A percentile compares a stretch with the other conserved stretches of the same genome.
These are phyloP conservation scores for Pythium phragmitis DNA, from an alignment of 352 stramenopile species.

Conservation along the genomic window DNA sequence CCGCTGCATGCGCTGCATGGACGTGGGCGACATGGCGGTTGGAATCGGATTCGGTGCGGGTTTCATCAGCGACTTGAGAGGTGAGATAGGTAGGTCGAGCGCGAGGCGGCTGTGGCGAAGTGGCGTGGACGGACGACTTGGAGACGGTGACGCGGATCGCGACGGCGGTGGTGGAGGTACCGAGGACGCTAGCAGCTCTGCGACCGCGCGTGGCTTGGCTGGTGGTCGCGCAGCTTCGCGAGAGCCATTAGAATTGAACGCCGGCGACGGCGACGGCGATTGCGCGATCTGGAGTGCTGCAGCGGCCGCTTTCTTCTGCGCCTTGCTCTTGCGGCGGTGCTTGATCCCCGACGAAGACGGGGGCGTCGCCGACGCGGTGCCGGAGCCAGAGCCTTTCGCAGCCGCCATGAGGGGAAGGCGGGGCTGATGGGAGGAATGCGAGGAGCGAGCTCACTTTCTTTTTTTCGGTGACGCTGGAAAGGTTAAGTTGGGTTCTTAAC, in stretches of 20 bases:
- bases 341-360: conserved; percentile 8
- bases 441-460: not conserved
- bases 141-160: not conserved
- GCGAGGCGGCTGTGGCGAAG: conserved; percentile 22
- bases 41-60: not conserved
- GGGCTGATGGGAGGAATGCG: not conserved
- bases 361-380: not conserved
- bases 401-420: not conserved
- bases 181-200: not conserved
- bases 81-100: conserved; percentile 24
- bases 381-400: not conserved
- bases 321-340: conserved; percentile 26
- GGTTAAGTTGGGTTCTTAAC: not conserved
- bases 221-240: not conserved
- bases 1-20: conserved; percentile 39
- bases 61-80: conserved; percentile 13
- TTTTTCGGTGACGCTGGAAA: not conserved
- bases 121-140: conserved; percentile 15
- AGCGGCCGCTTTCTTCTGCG: conserved; percentile 12
- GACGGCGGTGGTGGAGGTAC: not conserved
- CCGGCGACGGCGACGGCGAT: conserved; percentile 1
- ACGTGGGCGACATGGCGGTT: conserved; percentile 26
- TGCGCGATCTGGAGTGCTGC: conserved; percentile 14
- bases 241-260: not conserved
- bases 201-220: not conserved